Evolutionary conservation across 2,329 filamentous ascomycete genomes (phyloP).

Genomic region (Paraphaeosphaeria sporulosa): DNA sequence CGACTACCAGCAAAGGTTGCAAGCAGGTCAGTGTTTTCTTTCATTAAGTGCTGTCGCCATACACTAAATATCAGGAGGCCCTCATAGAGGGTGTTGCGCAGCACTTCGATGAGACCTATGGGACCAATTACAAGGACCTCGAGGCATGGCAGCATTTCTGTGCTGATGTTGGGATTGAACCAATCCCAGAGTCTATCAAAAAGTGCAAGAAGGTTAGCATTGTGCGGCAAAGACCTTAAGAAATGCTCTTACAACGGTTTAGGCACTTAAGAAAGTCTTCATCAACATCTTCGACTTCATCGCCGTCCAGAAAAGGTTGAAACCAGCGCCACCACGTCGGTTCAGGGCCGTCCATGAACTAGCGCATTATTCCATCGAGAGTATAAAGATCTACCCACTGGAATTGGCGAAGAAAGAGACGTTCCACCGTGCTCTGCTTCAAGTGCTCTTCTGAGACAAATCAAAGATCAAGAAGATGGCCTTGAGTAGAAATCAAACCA

Average conservation of each 20-base stretch:
- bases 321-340: too few relatives aligned
- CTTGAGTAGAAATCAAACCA: too few relatives aligned
- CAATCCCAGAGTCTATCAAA: constrained; percentile 28
- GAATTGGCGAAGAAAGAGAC: not conserved
- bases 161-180: constrained; percentile 28
- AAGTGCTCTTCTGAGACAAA: not conserved
- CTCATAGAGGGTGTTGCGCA: too few relatives aligned
- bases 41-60: too few relatives aligned
- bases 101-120: constrained; percentile 22
- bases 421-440: not conserved
- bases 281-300: constrained; percentile 9
- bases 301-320: too few relatives aligned
- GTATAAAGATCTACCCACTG: not conserved
- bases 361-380: not conserved
- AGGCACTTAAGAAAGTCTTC: not conserved
- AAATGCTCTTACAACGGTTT: too few relatives aligned
- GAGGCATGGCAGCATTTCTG: constrained; percentile 37
- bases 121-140: constrained; percentile 22
- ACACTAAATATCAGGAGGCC: too few relatives aligned
- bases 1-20: too few relatives aligned
- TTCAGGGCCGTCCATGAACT: not conserved
- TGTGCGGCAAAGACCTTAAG: too few relatives aligned
- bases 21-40: too few relatives aligned
- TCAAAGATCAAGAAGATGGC: not conserved
- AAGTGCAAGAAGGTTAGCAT: constrained; percentile 39